Evolutionary conservation across 768 basidiomycete genomes (phyloP).

Genomic region (Cantharellus anzutake): DNA sequence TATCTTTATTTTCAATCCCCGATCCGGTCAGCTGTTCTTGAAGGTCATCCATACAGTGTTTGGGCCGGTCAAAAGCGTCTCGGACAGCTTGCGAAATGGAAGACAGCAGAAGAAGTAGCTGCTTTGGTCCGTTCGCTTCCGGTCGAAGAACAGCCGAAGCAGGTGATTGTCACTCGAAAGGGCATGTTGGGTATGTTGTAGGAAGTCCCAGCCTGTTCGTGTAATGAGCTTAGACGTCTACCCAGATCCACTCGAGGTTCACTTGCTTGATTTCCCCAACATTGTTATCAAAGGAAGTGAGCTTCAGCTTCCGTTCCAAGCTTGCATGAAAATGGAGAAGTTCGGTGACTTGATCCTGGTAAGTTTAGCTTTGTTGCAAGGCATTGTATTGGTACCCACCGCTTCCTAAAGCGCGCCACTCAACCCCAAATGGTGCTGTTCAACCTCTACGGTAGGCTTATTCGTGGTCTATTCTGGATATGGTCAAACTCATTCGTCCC

Average conservation of each 20-base stretch:
- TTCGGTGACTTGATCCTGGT: conserved; percentile 94
- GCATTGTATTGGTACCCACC: not conserved
- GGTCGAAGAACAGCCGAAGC: conserved; percentile 99
- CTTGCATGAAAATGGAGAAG: conserved; percentile 99
- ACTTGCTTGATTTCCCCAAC: conserved; percentile 98
- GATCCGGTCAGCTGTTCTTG: conserved; percentile 93
- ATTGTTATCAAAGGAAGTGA: conserved; percentile 99
- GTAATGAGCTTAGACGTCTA: not conserved
- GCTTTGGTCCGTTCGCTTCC: conserved; percentile 91
- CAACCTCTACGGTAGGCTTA: conserved; percentile 61
- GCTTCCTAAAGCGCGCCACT: conserved; percentile 53
- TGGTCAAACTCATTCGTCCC: not conserved
- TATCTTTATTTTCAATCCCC: conserved; percentile 98
- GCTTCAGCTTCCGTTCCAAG: conserved; percentile 96
- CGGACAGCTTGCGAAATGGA: conserved; percentile 98
- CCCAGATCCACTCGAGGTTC: conserved; percentile 84
- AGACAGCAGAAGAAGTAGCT: conserved; percentile 99
- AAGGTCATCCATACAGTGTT: conserved; percentile 99
- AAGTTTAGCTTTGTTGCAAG: conserved; percentile 10
- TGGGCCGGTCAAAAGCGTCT: conserved; percentile 99
- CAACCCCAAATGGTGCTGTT: conserved; percentile 99
- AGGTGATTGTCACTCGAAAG: conserved; percentile 98
- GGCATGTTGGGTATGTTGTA: conserved; percentile 76
- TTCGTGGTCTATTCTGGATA: conserved; percentile 9
- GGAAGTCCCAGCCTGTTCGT: not conserved